Evolutionary conservation across 352 stramenopile genomes (phyloP), one percentile per base, ranked within the genome.

Genomic region (Globisporangium splendens): DNA sequence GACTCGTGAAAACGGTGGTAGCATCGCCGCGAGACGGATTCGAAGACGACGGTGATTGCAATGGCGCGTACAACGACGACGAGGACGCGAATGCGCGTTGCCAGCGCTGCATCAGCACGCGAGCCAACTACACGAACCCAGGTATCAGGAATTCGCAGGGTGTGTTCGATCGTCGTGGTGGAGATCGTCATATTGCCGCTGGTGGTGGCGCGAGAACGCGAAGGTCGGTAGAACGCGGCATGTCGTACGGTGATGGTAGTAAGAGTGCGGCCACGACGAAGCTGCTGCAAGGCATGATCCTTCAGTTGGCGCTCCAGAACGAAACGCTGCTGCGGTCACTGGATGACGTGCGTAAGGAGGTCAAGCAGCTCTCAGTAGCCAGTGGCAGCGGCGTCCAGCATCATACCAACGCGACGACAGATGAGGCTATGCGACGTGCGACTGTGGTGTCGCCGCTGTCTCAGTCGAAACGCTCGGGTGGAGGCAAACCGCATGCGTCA

Each of bases 291-390:
- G 77, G 72, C 38, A 84, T 87, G 74, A 62, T 87, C 11, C 48
- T 87, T 7, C 77, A 85, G 48, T 63, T 87, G 3, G 74, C 77
- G 18, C 63, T 85, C 8, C 74, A 85, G 57, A 87, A 84, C 53
- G 73, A 82, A 43, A 69, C 59, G 10, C 59, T 85, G 10, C 44
- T 84, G 41, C 74, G 68, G n/a, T 68, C 77, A 13, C 50, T 87
- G 5, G 77, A 78, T 6, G 70, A 83, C 12, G 22, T 87, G 22
- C 70, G 63, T 13, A 52, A 58, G 33, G 72, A 84, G 20, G 50
- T 79, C 22, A 62, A 70, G 28, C 28, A 35, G 28, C 28, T 35
- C 28, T 35, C 28, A 4, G 28, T 8, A 8, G 28, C 28, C 8
- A 35, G 28, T 8, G 10, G 28, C 5, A 8, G 28, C 28, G 28